Percentiles rank a stretch among this genome's conserved stretches.
phyloP scores from a whole-genome alignment of 805 yeast genomes.

The Ascoidea rubescens region DNA sequence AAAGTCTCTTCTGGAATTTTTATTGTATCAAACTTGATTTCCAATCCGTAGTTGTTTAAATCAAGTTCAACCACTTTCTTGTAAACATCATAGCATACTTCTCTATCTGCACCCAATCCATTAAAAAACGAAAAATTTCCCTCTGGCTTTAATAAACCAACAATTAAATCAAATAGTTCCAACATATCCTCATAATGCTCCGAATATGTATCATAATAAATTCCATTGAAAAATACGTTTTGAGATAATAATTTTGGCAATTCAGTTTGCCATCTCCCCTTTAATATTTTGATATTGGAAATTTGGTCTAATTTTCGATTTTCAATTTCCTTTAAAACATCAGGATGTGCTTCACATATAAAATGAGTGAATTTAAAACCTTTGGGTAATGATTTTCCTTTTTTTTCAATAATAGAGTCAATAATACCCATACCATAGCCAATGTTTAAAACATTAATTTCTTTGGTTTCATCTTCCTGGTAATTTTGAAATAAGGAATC shows the following conservation, averaged over 20 bases:
- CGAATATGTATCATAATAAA: constrained; percentile 87
- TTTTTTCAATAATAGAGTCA: constrained; percentile 57
- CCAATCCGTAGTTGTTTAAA: constrained; percentile 63
- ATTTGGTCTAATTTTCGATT: constrained; percentile 75
- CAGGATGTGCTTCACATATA: constrained; percentile 92
- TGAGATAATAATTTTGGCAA: constrained; percentile 48
- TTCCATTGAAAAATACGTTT: constrained; percentile 66
- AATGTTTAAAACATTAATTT: constrained; percentile 53
- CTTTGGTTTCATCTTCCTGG: constrained; percentile 19
- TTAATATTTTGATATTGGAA: constrained; percentile 36
- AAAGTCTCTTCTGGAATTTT: constrained; percentile 29
- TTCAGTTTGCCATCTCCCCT: constrained; percentile 90
- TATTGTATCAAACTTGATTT: constrained; percentile 38
- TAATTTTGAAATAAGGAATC: constrained; percentile 42
- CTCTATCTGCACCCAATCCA: constrained; percentile 75
- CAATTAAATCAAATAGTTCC: constrained; percentile 66
- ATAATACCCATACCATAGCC: constrained; percentile 98
- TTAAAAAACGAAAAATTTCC: constrained; percentile 88
- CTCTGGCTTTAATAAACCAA: constrained; percentile 67
- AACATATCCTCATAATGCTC: constrained; percentile 76
- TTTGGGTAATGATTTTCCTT: constrained; percentile 17
- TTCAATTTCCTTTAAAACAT: constrained; percentile 52
- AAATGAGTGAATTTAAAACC: constrained; percentile 53
- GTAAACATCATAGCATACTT: constrained; percentile 72
- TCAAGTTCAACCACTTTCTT: constrained; percentile 71